Evolutionary conservation across 768 basidiomycete species (phyloP).

Genomic region (Rubroboletus pulcherrimus): DNA sequence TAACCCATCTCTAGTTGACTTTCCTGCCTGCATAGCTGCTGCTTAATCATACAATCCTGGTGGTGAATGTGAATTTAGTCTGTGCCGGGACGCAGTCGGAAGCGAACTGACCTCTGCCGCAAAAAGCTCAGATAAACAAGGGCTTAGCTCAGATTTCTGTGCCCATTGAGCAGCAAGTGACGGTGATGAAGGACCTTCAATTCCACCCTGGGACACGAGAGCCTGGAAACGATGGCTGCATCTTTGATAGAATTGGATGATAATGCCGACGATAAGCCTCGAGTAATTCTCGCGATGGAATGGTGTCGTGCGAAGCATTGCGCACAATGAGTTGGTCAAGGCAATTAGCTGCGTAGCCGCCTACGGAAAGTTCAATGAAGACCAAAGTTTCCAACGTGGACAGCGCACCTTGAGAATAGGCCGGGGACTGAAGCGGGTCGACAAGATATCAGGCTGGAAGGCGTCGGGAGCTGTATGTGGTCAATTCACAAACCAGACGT

Average conservation of each 20-base stretch:
- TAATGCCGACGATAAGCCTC: conserved; percentile 87
- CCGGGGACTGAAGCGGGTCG: conserved; percentile 56
- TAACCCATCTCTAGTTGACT: conserved; percentile 72
- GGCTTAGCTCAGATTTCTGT: conserved; percentile 73
- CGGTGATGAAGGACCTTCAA: conserved; percentile 41
- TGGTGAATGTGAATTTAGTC: not conserved
- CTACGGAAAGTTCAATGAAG: conserved; percentile 37
- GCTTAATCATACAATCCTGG: conserved; percentile 43
- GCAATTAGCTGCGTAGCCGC: conserved; percentile 83
- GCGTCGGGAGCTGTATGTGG: conserved; percentile 66
- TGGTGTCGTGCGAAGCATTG: conserved; percentile 86
- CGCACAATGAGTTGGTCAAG: conserved; percentile 85
- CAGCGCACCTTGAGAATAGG: conserved; percentile 72
- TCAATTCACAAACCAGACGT: not conserved
- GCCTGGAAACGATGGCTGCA: conserved; percentile 87
- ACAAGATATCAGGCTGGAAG: conserved; percentile 78
- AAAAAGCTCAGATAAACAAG: conserved; percentile 67
- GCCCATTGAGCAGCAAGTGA: conserved; percentile 79
- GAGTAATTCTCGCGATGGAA: conserved; percentile 96
- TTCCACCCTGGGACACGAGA: conserved; percentile 47
- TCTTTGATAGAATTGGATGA: conserved; percentile 94
- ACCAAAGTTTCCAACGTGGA: not conserved
- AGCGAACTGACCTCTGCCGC: conserved; percentile 44
- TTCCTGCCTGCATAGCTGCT: conserved; percentile 70
- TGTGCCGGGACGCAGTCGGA: not conserved